A percentile compares a stretch with the other conserved stretches of the same genome.
Conservation (phyloP, 768 basidiomycete species). For the Pleurotus djamor region DNA sequence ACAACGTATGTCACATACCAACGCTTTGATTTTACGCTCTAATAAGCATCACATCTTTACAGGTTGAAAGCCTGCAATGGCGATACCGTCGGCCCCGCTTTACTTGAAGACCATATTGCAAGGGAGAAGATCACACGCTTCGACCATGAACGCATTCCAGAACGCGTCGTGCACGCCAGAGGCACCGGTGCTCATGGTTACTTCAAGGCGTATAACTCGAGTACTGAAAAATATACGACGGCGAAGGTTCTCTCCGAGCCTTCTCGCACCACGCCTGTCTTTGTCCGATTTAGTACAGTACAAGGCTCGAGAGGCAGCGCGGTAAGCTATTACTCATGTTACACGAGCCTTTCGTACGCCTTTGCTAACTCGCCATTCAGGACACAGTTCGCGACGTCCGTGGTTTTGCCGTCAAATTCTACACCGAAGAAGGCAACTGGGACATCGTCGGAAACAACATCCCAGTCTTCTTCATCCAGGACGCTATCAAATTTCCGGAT, state of each 20-base stretch:
- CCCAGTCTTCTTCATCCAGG: conserved; percentile 82
- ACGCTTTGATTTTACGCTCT: conserved; percentile 1
- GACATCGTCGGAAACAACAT: conserved; percentile 86
- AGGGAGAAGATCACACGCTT: conserved; percentile 79
- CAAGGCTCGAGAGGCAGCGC: conserved; percentile 81
- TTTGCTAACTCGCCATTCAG: conserved; percentile 21
- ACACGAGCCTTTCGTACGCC: neutral
- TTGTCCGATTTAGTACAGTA: conserved; percentile 86
- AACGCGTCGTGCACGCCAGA: conserved; percentile 73
- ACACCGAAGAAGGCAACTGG: conserved; percentile 85
- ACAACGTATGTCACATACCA: conserved; percentile 44
- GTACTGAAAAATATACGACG: conserved; percentile 68
- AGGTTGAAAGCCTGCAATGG: conserved; percentile 58
- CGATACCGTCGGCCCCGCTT: conserved; percentile 56
- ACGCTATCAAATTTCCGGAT: conserved; percentile 85
- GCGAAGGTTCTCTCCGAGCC: conserved; percentile 75
- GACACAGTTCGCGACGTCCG: conserved; percentile 83
- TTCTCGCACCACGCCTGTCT: conserved; percentile 69
- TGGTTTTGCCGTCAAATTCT: conserved; percentile 84
- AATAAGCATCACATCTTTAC: neutral
- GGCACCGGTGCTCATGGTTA: conserved; percentile 81
- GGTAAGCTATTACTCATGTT: conserved; percentile 31
- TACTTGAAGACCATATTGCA: conserved; percentile 77
- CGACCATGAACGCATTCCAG: conserved; percentile 89
- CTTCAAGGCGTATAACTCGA: conserved; percentile 71